Base-by-base conservation (phyloP, 257 asterid genomes). In the Nicotiana attenuata region DNA sequence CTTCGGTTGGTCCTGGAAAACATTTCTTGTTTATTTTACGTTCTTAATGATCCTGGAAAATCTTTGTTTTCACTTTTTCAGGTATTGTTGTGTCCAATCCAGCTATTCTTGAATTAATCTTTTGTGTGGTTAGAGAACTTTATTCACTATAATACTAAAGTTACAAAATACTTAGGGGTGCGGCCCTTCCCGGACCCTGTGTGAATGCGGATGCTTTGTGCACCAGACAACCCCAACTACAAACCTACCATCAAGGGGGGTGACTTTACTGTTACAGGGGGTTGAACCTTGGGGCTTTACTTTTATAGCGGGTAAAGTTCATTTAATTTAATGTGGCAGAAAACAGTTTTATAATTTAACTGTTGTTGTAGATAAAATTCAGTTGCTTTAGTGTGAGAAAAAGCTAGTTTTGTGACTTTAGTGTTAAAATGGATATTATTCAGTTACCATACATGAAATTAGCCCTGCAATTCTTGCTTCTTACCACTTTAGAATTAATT, bases 1-100 rank as follows among this genome's bases (percentile, higher is more conserved):
- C 94, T 67, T 92, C 95, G 65, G 99, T 95, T 82, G 9, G 94
- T 83, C 66, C 38, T 33, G 20, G 11, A 64, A 5, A 26, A 26
- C 9, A 22, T 63, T 35, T 59, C 7, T 55, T 55, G 87, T 75
- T 33, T 55, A 50, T 52, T 29, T 22, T 24, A 20, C 33, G 7
- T 22, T 22, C 33, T 22, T 61, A 29, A 26, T n/a, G 65, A n/a
- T 60, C 65, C 28, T 60, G 28, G 29, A 60, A 60, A n/a, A 60
- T 6, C 28, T 10, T 60, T 60, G 29, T 60, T 60, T 20, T 24
- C 17, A 5, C 67, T 10, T 63, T 22, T 24, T 63, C 26, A 9
- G 67, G 35, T 22, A 14, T 61, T 61, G 11, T 1, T 20, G 66
- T 61, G 16, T 22, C 31, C 66, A 61, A 61, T 61, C 66, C 5